These are phyloP conservation scores for Penicillium sp. DNA, from an alignment of 2,329 filamentous ascomycete genomes.

Conservation along the genomic window DNA sequence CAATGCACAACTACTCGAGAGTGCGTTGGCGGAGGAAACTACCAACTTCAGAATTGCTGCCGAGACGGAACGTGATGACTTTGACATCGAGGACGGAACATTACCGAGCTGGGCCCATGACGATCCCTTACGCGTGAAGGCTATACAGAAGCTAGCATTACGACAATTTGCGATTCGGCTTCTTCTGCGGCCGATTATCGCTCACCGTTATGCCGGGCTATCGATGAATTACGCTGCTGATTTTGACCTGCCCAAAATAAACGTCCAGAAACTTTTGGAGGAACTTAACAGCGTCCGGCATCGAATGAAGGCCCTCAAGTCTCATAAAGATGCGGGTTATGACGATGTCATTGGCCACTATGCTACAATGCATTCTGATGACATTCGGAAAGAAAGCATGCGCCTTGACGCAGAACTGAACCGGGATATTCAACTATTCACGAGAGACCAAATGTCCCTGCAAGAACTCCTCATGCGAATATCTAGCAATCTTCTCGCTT, in stretches of 20 bases:
- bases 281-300: constrained; percentile 33
- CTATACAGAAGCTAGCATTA: constrained; percentile 38
- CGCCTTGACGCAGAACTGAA: constrained; percentile 29
- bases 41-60: neutral
- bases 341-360: constrained; percentile 33
- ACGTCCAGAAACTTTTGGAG: constrained; percentile 30
- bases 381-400: constrained; percentile 15
- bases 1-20: constrained; percentile 10
- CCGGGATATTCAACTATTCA: constrained; percentile 29
- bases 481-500: constrained; percentile 34
- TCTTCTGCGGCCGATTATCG: constrained; percentile 37
- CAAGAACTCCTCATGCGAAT: constrained; percentile 35
- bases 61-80: neutral
- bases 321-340: constrained; percentile 21
- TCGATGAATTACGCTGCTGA: constrained; percentile 31
- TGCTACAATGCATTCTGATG: constrained; percentile 16
- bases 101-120: constrained; percentile 27
- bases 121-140: constrained; percentile 33
- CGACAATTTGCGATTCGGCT: constrained; percentile 39
- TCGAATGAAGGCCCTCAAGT: constrained; percentile 32
- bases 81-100: constrained; percentile 12
- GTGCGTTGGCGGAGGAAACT: neutral
- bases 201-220: constrained; percentile 36
- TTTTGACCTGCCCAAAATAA: constrained; percentile 26
- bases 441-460: constrained; percentile 29